Conservation (phyloP, 2,329 filamentous ascomycete species). For the Clarireedia hainanense region DNA sequence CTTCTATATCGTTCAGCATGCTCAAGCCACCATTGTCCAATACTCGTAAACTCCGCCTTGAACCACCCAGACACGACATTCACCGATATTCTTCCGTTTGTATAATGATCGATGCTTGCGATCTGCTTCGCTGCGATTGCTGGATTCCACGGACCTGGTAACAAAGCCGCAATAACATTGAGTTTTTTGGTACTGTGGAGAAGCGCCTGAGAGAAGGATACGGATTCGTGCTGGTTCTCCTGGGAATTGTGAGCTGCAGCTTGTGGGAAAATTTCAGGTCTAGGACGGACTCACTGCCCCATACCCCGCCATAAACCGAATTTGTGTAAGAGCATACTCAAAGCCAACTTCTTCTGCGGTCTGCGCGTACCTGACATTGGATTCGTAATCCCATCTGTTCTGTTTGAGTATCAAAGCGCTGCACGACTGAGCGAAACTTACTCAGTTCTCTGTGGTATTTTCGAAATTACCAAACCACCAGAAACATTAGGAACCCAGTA, state of each 20-base stretch:
- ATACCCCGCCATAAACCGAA: slow-evolving; percentile 45
- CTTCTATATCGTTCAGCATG: slow-evolving; percentile 43
- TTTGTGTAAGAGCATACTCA: slow-evolving; percentile 44
- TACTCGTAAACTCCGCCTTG: slow-evolving; percentile 42
- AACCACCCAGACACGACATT: slow-evolving; percentile 48
- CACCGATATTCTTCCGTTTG: slow-evolving; percentile 42
- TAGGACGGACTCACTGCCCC: slow-evolving; percentile 30
- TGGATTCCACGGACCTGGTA: slow-evolving; percentile 44
- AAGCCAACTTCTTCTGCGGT: slow-evolving; percentile 42
- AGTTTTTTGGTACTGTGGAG: slow-evolving; percentile 39
- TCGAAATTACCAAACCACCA: slow-evolving; percentile 44
- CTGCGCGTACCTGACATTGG: slow-evolving; percentile 41
- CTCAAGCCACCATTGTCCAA: slow-evolving; percentile 48
- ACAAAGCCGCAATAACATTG: slow-evolving; percentile 43
- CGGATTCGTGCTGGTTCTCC: slow-evolving; percentile 42
- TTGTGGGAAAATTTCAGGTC: neutral
- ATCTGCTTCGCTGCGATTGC: slow-evolving; percentile 46
- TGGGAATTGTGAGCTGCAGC: neutral
- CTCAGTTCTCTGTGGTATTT: slow-evolving; percentile 40
- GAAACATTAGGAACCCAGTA: slow-evolving; percentile 49
- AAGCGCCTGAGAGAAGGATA: slow-evolving; percentile 43
- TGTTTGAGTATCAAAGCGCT: neutral
- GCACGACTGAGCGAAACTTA: neutral
- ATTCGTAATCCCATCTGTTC: slow-evolving; percentile 37
- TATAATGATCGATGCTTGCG: slow-evolving; percentile 44